Conservation (phyloP, 116 monocot genomes). For the Dioscorea cayenensis region DNA sequence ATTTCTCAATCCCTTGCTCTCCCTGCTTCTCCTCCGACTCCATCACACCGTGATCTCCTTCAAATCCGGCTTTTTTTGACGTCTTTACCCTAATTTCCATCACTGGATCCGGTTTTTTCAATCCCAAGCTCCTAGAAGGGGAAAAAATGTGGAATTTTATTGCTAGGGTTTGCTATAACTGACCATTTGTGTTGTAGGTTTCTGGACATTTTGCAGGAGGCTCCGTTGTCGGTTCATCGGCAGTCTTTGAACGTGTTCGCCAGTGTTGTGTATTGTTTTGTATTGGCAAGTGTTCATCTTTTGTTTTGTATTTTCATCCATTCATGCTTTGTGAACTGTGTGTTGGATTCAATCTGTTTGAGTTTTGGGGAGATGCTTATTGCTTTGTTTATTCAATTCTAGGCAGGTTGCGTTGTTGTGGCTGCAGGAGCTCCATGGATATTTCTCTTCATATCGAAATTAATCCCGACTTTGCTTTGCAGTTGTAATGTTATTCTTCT, state of each 20-base stretch:
- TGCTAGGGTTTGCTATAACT: background rate
- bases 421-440: constrained; percentile 90
- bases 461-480: constrained; percentile 73
- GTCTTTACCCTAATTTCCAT: no score
- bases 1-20: background rate
- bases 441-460: constrained; percentile 49
- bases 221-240: constrained; percentile 66
- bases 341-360: background rate
- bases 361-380: background rate
- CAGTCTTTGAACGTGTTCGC: constrained; percentile 65
- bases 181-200: constrained; percentile 45
- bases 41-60: no score
- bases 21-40: no score
- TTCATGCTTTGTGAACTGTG: background rate
- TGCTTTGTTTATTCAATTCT: constrained; percentile 21
- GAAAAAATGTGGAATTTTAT: no score
- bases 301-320: background rate
- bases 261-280: constrained; percentile 69
- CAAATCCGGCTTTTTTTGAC: no score
- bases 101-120: no score
- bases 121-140: no score
- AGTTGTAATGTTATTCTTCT: constrained; percentile 80
- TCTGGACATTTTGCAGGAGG: constrained; percentile 72
- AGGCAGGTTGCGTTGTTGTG: constrained; percentile 78
- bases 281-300: constrained; percentile 63